Base-by-base conservation (phyloP, 805 yeast species). In the Saturnispora saitoi region DNA sequence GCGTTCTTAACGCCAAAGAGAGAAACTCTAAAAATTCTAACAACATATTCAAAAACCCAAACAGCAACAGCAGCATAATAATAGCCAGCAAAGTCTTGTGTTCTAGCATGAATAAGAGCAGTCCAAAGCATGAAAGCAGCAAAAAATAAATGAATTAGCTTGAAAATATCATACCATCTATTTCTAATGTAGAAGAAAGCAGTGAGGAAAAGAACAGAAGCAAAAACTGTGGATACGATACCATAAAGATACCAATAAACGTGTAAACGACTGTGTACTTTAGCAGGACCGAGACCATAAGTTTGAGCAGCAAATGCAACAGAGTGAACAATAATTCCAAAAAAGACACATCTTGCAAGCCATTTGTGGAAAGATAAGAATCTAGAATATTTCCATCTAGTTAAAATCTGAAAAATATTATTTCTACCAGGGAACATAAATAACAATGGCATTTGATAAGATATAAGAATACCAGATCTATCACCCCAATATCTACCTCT, bases 401-500 rank as follows among this genome's bases (percentile, higher is more conserved):
- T 77, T 15, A 76, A 15, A 76, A 77, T 76, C 51, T 74, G 79
- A 49, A 81, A 60, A 43, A 82, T 60, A 57, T 81, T 81, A 62
- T 81, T 81, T 55, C 86, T 66, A 38, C 84, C 78, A 2, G 85
- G 80, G 58, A 81, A 79, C 44, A 80, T 61, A 30, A 78, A 66
- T 41, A 80, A 53, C 41, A 78, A 60, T 3, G 87, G 86, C 32
- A 72, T 40, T 50, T 68, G 63, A 64, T 72, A 62, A n/a, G 72
- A 68, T 3, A 70, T 61, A 41, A 78, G 58, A 26, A 80, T 70
- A 2, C 80, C 84, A 1, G 80, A 56, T 56, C 86, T 67, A 55
- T 78, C 78, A 32, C 75, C 78, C 43, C 63, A 51, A 47, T 69
- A 72, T 56, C 69, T 59, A 7, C 63, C 49, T n/a, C 52, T 44